Evolutionary conservation across 331 rosid species (phyloP), one percentile per base, ranked within the genome.

Genomic region (Prunus yedoensis): DNA sequence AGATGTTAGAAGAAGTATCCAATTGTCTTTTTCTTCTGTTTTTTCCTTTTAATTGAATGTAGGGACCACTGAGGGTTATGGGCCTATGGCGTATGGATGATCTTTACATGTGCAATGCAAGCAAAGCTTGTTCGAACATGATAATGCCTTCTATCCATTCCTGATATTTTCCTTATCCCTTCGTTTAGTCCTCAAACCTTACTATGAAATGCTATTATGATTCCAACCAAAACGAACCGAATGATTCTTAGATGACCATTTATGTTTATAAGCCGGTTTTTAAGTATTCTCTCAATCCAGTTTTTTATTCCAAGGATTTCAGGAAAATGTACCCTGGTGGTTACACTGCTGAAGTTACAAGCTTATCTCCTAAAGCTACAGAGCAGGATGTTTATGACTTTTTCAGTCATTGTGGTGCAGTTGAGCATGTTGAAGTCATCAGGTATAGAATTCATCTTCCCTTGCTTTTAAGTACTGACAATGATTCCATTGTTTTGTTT

Each of bases 331-430:
- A 84, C 81, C 74, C 79, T 11, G 90, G 82, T 75, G 89, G 91
- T 59, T 93, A 89, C 83, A 85, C 89, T 66, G 95, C 90, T 76
- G 91, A 88, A 84, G 87, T 89, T 66, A 88, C 95, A 43, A 79
- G 82, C 88, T 82, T 91, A 73, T 91, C 98, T 32, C 85, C 97
- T 30, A 84, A 82, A 61, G 95, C 90, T 53, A 84, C 93, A 3
- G 97, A 89, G 78, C 71, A 76, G 51, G 97, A 93, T 77, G 88
- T 93, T 71, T 74, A 63, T 12, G 81, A 87, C 0, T 93, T 93
- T 74, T 93, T 93, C 25, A 20, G 88, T 66, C 86, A 89, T 58
- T 91, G 97, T 70, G 98, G 98, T 50, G 71, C 75, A 25, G 81
- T 89, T 74, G 96, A 93, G 79, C 85, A 83, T 47, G 87, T 89